Conservation (phyloP, 208 protist species). For the Vickermania ingenoplastis region DNA sequence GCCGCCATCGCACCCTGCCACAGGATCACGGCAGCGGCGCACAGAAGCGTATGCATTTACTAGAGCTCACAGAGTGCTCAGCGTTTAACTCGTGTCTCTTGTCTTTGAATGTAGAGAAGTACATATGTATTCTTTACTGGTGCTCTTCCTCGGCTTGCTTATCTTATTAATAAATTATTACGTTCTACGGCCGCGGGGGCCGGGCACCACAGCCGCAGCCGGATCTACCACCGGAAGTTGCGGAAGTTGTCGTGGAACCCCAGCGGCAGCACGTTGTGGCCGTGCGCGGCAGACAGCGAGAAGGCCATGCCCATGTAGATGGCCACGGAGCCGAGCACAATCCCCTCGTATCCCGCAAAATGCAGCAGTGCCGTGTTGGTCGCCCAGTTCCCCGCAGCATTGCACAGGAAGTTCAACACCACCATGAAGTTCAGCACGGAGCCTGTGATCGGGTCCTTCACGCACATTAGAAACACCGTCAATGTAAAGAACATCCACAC, state of each 20-base stretch:
- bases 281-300: constrained; percentile 27
- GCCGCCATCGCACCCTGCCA: too few relatives aligned
- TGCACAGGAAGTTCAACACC: constrained; percentile 16
- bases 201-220: too few relatives aligned
- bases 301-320: constrained; percentile 42
- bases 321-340: constrained; percentile 24
- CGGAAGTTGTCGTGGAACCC: constrained; percentile 20
- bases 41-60: too few relatives aligned
- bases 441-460: constrained; percentile 11
- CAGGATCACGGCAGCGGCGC: too few relatives aligned
- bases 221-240: constrained; percentile 17
- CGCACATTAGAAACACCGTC: background rate
- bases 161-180: too few relatives aligned
- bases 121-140: too few relatives aligned
- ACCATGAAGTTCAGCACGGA: constrained; percentile 22
- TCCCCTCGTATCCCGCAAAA: constrained; percentile 39
- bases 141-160: too few relatives aligned
- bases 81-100: too few relatives aligned
- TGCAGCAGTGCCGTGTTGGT: constrained; percentile 17
- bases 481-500: constrained; percentile 24
- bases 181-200: too few relatives aligned
- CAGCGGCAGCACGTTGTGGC: constrained; percentile 24
- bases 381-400: constrained; percentile 12
- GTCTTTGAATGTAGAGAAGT: too few relatives aligned
- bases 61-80: too few relatives aligned